Evolutionary conservation across 192 early-diverging fungal genomes (phyloP).

Genomic region (Rhizophagus prolifer): DNA sequence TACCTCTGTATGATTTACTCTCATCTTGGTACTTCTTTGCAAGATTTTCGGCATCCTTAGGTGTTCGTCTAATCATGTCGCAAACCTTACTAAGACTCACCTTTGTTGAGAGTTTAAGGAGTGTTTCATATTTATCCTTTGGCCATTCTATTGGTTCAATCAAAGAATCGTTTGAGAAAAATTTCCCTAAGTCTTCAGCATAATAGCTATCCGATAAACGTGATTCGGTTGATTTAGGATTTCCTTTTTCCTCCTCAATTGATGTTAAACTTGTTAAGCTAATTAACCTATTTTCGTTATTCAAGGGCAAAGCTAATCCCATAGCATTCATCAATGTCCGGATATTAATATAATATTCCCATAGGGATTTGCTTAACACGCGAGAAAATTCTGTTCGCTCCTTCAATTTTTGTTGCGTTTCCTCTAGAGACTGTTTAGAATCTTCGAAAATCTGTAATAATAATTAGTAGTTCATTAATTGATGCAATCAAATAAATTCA

Average conservation of each 20-base stretch:
- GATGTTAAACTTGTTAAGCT: not conserved
- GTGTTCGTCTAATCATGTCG: not conserved
- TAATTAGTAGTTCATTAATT: not conserved
- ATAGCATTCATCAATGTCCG: slow-evolving; percentile 8
- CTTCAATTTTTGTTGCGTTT: not conserved
- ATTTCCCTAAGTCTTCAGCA: slow-evolving; percentile 28
- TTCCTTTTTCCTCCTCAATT: not conserved
- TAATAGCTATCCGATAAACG: slow-evolving; percentile 5
- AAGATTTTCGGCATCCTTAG: slow-evolving; percentile 32
- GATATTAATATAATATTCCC: slow-evolving; percentile 9
- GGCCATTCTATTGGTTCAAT: slow-evolving; percentile 13
- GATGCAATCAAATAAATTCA: not conserved
- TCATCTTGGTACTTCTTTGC: slow-evolving; percentile 34
- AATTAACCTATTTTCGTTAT: not conserved
- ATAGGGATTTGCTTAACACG: not conserved
- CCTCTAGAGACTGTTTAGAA: not conserved
- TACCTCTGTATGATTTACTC: slow-evolving; percentile 40
- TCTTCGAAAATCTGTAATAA: not conserved
- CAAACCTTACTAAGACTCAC: slow-evolving; percentile 13
- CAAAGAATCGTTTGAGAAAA: slow-evolving; percentile 24
- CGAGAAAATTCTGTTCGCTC: slow-evolving; percentile 6
- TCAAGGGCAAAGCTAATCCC: not conserved
- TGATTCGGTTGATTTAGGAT: not conserved
- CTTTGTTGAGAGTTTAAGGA: not conserved
- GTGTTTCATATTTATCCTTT: slow-evolving; percentile 13